Evolutionary conservation across 345 rosid species (phyloP).

Genomic region (Populus simonii): DNA sequence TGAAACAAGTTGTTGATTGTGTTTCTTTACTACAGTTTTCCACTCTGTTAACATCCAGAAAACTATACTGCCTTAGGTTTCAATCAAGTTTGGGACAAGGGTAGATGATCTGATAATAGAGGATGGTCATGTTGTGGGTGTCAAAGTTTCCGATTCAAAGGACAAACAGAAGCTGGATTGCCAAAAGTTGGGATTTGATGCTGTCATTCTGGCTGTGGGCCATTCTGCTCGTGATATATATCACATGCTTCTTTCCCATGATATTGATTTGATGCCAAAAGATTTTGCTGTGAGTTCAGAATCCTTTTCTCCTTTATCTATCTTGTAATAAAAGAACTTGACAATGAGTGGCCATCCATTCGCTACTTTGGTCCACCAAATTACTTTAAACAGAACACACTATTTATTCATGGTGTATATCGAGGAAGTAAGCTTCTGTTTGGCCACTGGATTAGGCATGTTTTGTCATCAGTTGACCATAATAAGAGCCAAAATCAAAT

Average conservation of each 20-base stretch:
- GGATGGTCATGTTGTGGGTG: constrained; percentile 63
- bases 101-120: constrained; percentile 76
- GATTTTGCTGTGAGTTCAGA: constrained; percentile 76
- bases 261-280: constrained; percentile 68
- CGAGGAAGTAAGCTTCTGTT: neutral
- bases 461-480: neutral
- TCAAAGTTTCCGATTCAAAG: constrained; percentile 59
- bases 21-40: neutral
- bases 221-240: constrained; percentile 96
- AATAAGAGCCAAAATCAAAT: neutral
- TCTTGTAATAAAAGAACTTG: neutral
- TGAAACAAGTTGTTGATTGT: neutral
- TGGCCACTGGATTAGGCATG: neutral
- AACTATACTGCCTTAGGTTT: constrained; percentile 46
- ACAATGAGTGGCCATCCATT: neutral
- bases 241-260: constrained; percentile 86
- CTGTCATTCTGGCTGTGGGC: constrained; percentile 87
- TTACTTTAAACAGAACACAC: neutral
- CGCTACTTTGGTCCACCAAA: neutral
- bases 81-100: constrained; percentile 73
- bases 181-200: constrained; percentile 53
- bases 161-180: constrained; percentile 31
- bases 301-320: neutral
- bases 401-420: neutral
- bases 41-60: neutral